Evolutionary conservation across 768 basidiomycete species (phyloP), one percentile per base, ranked within the genome.

Genomic region (Calocera viscosa): DNA sequence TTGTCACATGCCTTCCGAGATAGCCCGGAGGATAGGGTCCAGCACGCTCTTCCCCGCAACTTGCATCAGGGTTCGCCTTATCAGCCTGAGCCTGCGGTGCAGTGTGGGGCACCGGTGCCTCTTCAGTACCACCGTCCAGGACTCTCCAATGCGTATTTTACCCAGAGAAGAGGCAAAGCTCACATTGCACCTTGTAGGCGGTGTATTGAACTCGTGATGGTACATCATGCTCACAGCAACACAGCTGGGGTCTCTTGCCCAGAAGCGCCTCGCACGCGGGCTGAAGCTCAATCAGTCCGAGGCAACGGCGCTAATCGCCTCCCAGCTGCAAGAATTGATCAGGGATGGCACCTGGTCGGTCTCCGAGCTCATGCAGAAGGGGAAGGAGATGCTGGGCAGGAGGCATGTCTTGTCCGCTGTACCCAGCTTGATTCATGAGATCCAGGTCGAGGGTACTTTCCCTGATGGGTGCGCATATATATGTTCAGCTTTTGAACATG

Each of bases 371-470:
- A 95, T 95, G 94, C 86, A 91, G 63, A 80, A 89, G 71, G 96
- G 96, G 7, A 97, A 94, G 79, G 83, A 82, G 22, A 74, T 99
- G 65, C 82, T 99, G 10, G 94, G 95, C 1, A 80, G 91, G 33
- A 78, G 91, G 63, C 95, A 98, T 77, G 95, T 98, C 43, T 81
- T 94, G 66, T 85, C 92, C 0, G 84, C 84, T 47, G 94, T 98
- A 0, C 82, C 88, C 0, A 77, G 80, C 5, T 81, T 86, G 53
- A 75, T 97, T 28, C 87, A 91, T 71, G 87, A 94, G 70, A 88
- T 99, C 35, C 94, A 96, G 74, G 91, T 96, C 0, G 94, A 97
- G 74, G 94, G 94, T 16, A 94, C 92, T 0, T 93, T 97, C 72
- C 80, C 76, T 7, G 94, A 94, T 70, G 90, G 90, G 93, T 91